A percentile compares a stretch with the other conserved stretches of the same genome.
Conservation (phyloP, 176 grass and related monocot genomes). For the Stipa capillata region DNA sequence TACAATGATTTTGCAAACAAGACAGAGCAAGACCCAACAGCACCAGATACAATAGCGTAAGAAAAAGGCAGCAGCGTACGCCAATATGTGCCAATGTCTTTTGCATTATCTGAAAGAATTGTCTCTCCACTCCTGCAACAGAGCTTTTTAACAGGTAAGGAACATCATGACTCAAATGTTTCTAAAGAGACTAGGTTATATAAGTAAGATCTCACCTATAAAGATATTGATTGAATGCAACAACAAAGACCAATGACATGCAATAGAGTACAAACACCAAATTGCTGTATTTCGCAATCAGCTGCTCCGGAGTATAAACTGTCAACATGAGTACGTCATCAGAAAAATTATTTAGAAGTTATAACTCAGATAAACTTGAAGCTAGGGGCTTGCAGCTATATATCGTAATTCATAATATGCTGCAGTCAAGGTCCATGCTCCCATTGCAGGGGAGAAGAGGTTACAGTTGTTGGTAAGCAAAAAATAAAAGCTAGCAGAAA, state of each 20-base stretch:
- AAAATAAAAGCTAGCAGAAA: background rate
- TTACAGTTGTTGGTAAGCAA: background rate
- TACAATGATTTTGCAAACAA: conserved; percentile 99
- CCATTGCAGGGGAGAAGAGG: background rate
- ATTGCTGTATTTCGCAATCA: conserved; percentile 88
- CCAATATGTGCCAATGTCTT: conserved; percentile 61
- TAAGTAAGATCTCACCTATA: conserved; percentile 60
- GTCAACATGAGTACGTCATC: conserved; percentile 25
- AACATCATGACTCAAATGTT: background rate
- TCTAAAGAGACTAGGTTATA: background rate
- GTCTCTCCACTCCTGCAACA: conserved; percentile 66
- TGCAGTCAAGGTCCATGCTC: background rate
- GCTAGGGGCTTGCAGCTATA: background rate
- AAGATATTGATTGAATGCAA: conserved; percentile 85
- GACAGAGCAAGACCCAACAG: conserved; percentile 93
- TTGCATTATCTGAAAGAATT: conserved; percentile 48
- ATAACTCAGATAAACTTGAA: background rate
- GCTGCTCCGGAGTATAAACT: conserved; percentile 94
- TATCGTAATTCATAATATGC: background rate
- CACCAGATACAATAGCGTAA: conserved; percentile 91
- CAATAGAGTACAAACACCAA: conserved; percentile 96
- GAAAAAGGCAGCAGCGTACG: conserved; percentile 87
- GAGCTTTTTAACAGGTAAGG: conserved; percentile 23
- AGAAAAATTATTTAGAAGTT: conserved; percentile 7
- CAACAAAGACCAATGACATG: conserved; percentile 68